Conservation (phyloP, 1,284 basidiomycete genomes). For the Schizophyllum commune region DNA sequence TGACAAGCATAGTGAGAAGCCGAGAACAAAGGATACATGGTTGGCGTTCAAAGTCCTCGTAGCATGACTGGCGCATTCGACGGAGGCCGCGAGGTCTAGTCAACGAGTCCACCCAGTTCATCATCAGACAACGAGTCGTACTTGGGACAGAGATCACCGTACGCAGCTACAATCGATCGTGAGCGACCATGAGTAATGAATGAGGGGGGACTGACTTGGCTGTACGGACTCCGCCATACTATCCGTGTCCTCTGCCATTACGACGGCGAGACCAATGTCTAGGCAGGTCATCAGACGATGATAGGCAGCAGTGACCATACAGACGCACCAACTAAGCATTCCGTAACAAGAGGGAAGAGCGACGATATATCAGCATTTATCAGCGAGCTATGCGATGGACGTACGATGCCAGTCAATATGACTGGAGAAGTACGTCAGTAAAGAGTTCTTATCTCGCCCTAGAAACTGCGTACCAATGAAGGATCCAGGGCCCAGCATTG, state of each 20-base stretch:
- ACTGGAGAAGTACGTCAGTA: neutral
- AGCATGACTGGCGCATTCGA: no score
- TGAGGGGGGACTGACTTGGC: slow-evolving; percentile 8
- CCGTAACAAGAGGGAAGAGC: slow-evolving; percentile 17
- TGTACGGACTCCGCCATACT: slow-evolving; percentile 12
- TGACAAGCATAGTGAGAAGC: no score
- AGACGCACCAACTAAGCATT: slow-evolving; percentile 20
- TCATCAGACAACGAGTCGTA: slow-evolving; percentile 15
- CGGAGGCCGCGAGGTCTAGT: neutral
- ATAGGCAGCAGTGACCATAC: no score
- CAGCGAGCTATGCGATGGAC: neutral
- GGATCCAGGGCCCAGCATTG: slow-evolving; percentile 23
- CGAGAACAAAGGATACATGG: no score
- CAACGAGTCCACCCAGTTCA: neutral
- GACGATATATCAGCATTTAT: slow-evolving; percentile 1
- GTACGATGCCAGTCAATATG: neutral
- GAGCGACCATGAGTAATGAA: neutral
- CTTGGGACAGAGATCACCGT: slow-evolving; percentile 26
- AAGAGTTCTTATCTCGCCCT: neutral
- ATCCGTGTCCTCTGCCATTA: slow-evolving; percentile 29
- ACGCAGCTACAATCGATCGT: neutral
- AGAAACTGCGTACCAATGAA: slow-evolving; percentile 27
- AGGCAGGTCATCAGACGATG: neutral
- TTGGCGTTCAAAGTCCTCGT: no score
- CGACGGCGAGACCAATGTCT: slow-evolving; percentile 31